Conservation (phyloP, 2,329 filamentous ascomycete genomes). For the Xylariaceae sp. region DNA sequence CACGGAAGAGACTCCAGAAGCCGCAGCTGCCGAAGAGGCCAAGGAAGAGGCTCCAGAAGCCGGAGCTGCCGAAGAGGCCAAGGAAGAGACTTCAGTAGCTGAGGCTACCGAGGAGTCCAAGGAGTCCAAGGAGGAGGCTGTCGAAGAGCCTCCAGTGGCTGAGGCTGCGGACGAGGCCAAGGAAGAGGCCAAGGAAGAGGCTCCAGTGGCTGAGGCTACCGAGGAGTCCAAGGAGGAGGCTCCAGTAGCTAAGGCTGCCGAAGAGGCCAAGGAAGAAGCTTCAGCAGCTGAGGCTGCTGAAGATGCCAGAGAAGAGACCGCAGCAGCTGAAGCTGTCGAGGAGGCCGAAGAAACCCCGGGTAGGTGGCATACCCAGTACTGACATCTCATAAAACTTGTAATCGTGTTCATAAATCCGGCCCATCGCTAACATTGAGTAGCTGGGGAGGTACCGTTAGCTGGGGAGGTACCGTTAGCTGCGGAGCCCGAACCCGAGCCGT, state of each 20-base stretch:
- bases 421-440: no score
- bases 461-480: no score
- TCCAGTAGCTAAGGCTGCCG: background rate
- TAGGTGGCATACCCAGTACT: background rate
- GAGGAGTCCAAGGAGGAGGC: background rate
- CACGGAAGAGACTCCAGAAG: background rate
- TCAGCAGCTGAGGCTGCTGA: background rate
- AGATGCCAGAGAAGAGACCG: background rate
- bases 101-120: no score
- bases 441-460: no score
- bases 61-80: background rate
- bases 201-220: background rate
- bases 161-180: background rate
- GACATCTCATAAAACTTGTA: no score
- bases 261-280: slow-evolving; percentile 1
- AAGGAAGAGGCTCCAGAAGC: background rate
- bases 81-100: background rate
- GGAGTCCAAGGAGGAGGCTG: no score
- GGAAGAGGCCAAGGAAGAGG: background rate
- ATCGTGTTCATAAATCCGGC: no score
- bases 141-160: background rate
- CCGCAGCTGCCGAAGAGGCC: background rate
- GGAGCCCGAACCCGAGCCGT: no score
- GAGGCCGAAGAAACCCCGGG: background rate
- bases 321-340: slow-evolving; percentile 2